phyloP scores from a whole-genome alignment of 2,329 filamentous ascomycete species.

The Venturia nashicola region DNA sequence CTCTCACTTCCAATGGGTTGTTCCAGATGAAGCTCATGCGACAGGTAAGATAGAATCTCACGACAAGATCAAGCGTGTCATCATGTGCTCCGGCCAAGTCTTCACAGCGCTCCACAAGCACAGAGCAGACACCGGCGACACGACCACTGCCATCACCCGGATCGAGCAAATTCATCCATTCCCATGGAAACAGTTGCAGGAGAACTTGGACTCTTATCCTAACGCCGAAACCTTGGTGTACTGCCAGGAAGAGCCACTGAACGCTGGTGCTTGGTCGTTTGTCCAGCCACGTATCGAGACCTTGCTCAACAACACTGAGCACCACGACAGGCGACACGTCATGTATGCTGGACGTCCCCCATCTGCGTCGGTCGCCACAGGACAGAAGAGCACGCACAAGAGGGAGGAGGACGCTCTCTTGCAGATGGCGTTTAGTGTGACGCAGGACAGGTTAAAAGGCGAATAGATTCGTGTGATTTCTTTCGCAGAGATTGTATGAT shows the following conservation, averaged over 20 bases:
- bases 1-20: constrained; percentile 94
- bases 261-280: constrained; percentile 93
- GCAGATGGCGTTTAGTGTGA: constrained; percentile 48
- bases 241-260: constrained; percentile 95
- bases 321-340: constrained; percentile 89
- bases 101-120: constrained; percentile 85
- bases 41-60: constrained; percentile 60
- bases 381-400: constrained; percentile 73
- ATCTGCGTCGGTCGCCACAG: constrained; percentile 86
- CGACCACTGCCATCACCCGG: constrained; percentile 86
- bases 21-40: constrained; percentile 77
- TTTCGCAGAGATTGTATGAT: neutral
- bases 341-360: constrained; percentile 94
- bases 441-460: constrained; percentile 55
- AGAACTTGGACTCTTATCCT: constrained; percentile 93
- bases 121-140: constrained; percentile 73
- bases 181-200: constrained; percentile 93
- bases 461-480: constrained; percentile 27
- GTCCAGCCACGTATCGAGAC: constrained; percentile 97
- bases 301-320: constrained; percentile 78
- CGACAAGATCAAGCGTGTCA: constrained; percentile 84
- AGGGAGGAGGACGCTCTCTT: constrained; percentile 88
- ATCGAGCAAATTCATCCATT: constrained; percentile 98
- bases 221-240: constrained; percentile 97
- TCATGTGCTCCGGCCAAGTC: constrained; percentile 91